phyloP scores from a whole-genome alignment of 2,329 filamentous ascomycete species.

The Fusarium dlaminii region DNA sequence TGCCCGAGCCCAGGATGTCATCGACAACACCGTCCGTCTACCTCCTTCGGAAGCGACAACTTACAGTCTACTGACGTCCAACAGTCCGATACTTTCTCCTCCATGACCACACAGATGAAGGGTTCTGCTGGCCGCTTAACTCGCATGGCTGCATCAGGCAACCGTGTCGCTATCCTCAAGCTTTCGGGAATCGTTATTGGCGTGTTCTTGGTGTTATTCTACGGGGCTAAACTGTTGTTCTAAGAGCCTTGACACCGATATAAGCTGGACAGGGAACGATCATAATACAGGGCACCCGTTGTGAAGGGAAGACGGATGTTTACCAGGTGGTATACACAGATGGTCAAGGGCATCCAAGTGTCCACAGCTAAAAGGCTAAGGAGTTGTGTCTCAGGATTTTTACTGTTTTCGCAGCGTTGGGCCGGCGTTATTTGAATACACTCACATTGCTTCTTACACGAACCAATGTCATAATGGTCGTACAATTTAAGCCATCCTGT shows the following conservation, averaged over 20 bases:
- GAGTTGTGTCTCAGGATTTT: slow-evolving; percentile 1
- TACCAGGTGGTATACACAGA: background rate
- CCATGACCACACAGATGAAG: slow-evolving; percentile 83
- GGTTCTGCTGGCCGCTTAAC: slow-evolving; percentile 84
- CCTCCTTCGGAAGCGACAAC: background rate
- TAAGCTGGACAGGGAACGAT: background rate
- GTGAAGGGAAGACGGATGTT: background rate
- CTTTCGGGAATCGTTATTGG: slow-evolving; percentile 84
- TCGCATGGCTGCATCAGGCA: slow-evolving; percentile 90
- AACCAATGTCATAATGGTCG: slow-evolving; percentile 1
- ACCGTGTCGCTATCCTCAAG: slow-evolving; percentile 91
- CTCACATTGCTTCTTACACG: slow-evolving; percentile 16
- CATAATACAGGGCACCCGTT: background rate
- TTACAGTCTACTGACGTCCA: slow-evolving; percentile 11
- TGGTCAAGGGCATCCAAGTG: background rate
- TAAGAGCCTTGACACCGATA: slow-evolving; percentile 43
- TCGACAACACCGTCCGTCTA: slow-evolving; percentile 80
- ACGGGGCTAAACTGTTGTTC: slow-evolving; percentile 72
- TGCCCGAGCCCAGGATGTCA: slow-evolving; percentile 85
- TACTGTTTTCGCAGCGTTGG: slow-evolving; percentile 31
- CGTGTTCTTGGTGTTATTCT: slow-evolving; percentile 78
- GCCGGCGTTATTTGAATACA: slow-evolving; percentile 37
- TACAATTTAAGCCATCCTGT: slow-evolving; percentile 29
- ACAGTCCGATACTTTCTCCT: slow-evolving; percentile 89
- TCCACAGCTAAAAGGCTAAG: background rate